phyloP scores from a whole-genome alignment of 176 grass and related monocot genomes.

The Cenchrus americanus region DNA sequence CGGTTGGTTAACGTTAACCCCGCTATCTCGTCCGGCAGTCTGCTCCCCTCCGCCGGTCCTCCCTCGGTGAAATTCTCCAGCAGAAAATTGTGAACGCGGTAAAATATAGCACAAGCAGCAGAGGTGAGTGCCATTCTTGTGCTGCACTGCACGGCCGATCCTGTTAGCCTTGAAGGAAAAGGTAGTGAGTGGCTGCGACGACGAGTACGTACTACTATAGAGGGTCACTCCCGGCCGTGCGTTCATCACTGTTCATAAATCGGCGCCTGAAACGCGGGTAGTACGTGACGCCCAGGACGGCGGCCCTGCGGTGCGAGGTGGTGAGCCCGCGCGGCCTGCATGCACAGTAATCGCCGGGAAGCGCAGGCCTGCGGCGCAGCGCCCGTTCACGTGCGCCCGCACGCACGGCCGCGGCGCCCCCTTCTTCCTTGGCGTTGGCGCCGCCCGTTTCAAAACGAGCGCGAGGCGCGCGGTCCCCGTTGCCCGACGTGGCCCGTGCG shows the following conservation, averaged over 20 bases:
- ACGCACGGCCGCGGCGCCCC: background rate
- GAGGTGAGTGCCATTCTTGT: background rate
- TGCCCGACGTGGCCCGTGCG: background rate
- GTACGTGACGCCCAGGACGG: background rate
- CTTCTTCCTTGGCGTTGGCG: background rate
- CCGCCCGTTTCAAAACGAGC: background rate
- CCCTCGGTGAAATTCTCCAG: too few species aligned
- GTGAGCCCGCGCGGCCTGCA: background rate
- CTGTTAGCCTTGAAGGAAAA: background rate
- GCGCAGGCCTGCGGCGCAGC: background rate
- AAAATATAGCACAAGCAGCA: too few species aligned
- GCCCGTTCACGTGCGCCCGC: conserved; percentile 11
- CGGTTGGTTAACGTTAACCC: background rate
- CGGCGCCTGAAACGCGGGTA: background rate
- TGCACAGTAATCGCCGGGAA: conserved; percentile 11
- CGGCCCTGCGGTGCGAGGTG: background rate
- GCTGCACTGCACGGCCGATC: background rate
- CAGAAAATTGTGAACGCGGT: too few species aligned
- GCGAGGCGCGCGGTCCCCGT: background rate
- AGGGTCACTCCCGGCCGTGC: background rate
- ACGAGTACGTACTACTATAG: background rate
- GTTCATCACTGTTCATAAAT: background rate
- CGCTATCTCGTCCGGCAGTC: too few species aligned
- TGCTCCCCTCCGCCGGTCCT: too few species aligned
- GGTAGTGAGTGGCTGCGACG: background rate